Evolutionary conservation across 2,329 filamentous ascomycete species (phyloP).

Genomic region (Sphaerostilbella broomeana): DNA sequence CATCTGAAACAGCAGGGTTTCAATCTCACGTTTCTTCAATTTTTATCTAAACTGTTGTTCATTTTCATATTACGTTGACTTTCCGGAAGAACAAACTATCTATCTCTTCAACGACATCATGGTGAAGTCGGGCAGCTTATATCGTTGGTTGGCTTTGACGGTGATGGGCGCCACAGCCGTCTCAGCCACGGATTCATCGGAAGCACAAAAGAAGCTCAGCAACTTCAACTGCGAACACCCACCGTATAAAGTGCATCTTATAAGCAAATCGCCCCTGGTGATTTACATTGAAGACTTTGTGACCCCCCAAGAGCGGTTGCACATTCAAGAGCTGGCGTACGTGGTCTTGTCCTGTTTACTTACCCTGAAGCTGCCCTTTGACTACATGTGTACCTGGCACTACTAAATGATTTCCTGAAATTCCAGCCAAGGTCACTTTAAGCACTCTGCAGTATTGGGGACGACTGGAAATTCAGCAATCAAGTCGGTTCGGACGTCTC

Average conservation of each 20-base stretch:
- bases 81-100: no score
- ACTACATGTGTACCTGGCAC: no score
- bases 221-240: slow-evolving; percentile 22
- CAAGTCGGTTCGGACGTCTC: slow-evolving; percentile 36
- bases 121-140: slow-evolving; percentile 1
- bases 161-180: slow-evolving; percentile 1
- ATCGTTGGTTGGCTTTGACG: slow-evolving; percentile 7
- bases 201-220: slow-evolving; percentile 7
- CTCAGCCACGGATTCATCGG: background rate
- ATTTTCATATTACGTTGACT: no score
- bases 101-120: no score
- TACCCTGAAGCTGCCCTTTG: background rate
- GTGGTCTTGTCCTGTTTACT: slow-evolving; percentile 12
- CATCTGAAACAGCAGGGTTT: no score
- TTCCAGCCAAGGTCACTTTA: slow-evolving; percentile 36
- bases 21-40: no score
- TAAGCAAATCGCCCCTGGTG: slow-evolving; percentile 43
- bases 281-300: slow-evolving; percentile 44
- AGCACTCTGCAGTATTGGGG: slow-evolving; percentile 36
- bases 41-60: background rate
- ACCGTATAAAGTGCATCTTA: slow-evolving; percentile 36
- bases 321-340: slow-evolving; percentile 38
- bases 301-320: slow-evolving; percentile 33
- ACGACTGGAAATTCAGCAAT: slow-evolving; percentile 26
- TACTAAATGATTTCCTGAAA: no score